Conservation (phyloP, 305 asterid species). For the Fraxinus xanthoxyloides region DNA sequence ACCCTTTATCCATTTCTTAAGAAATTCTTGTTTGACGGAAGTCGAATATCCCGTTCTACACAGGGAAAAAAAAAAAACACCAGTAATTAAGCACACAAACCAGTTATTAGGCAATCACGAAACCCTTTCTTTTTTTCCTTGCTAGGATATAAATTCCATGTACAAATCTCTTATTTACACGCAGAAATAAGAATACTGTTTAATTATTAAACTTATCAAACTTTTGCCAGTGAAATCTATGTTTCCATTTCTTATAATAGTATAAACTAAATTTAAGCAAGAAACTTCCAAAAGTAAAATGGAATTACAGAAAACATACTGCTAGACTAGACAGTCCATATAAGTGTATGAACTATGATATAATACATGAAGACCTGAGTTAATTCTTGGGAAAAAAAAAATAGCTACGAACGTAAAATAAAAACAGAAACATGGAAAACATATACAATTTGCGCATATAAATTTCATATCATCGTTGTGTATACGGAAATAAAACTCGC, state of each 20-base stretch:
- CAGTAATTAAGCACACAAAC: background rate
- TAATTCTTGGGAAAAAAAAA: background rate
- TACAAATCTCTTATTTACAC: too few species aligned
- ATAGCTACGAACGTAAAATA: background rate
- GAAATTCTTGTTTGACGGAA: slow-evolving; percentile 58
- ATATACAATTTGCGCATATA: background rate
- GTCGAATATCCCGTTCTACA: slow-evolving; percentile 39
- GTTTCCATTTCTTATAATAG: background rate
- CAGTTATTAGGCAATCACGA: too few species aligned
- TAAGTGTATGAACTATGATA: background rate
- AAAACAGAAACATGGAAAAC: background rate
- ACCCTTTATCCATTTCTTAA: slow-evolving; percentile 71
- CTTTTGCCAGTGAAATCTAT: background rate
- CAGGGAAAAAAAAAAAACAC: background rate
- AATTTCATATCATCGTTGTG: background rate
- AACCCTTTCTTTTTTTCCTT: too few species aligned
- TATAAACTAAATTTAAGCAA: background rate
- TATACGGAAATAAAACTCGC: background rate
- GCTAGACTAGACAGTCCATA: background rate
- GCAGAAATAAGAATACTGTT: background rate
- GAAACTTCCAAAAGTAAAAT: background rate
- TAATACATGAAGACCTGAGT: background rate
- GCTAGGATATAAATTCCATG: too few species aligned
- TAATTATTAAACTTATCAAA: background rate
- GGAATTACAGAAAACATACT: background rate